These are phyloP conservation scores for Tarenaya hassleriana DNA, from an alignment of 345 rosid genomes.

Conservation along the genomic window DNA sequence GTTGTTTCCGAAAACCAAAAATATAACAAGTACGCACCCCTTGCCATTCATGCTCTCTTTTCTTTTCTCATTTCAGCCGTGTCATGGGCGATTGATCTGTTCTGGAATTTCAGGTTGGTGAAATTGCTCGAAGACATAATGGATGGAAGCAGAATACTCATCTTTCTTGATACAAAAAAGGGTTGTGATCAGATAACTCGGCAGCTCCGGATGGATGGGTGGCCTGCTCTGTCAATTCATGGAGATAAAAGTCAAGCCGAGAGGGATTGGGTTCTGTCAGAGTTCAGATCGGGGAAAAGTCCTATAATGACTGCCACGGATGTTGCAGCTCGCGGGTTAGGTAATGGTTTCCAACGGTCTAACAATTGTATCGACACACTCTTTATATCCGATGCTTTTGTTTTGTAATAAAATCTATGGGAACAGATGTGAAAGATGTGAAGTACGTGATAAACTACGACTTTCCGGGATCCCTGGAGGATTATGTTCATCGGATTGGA, in stretches of 20 bases:
- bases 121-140: slow-evolving; percentile 95
- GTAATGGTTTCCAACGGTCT: slow-evolving; percentile 26
- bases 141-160: slow-evolving; percentile 97
- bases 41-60: background rate
- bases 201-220: slow-evolving; percentile 99
- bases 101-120: slow-evolving; percentile 53
- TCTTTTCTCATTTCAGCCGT: slow-evolving; percentile 6
- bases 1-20: slow-evolving; percentile 88
- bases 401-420: slow-evolving; percentile 1
- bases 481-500: slow-evolving; percentile 97
- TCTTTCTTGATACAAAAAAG: slow-evolving; percentile 95
- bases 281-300: slow-evolving; percentile 94
- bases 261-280: slow-evolving; percentile 99
- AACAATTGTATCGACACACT: slow-evolving; percentile 7
- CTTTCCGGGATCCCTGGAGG: slow-evolving; percentile 98
- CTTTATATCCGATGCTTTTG: slow-evolving; percentile 6
- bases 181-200: slow-evolving; percentile 98
- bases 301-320: slow-evolving; percentile 99
- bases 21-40: slow-evolving; percentile 67
- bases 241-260: slow-evolving; percentile 99
- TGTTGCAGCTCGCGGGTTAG: slow-evolving; percentile 99
- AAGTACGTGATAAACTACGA: slow-evolving; percentile 94
- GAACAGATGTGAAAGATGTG: slow-evolving; percentile 95
- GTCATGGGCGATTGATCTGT: slow-evolving; percentile 8
- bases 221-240: slow-evolving; percentile 99